Base-by-base conservation (phyloP, 2,329 filamentous ascomycete genomes). In the Akanthomyces lecanii region DNA sequence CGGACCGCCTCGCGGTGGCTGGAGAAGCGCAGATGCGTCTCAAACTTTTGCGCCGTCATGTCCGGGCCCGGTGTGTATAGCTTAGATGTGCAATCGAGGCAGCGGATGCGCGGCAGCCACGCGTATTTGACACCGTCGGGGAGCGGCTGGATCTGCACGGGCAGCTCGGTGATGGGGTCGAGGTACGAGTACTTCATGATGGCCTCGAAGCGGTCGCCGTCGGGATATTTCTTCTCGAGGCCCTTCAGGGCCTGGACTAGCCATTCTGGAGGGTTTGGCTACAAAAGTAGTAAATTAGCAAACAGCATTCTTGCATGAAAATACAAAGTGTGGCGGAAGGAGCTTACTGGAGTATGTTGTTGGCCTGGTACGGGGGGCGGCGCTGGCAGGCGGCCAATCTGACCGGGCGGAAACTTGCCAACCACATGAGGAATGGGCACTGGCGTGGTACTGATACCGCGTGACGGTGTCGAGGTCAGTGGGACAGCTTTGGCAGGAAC, bases 61-160 rank as follows among this genome's bases (percentile, higher is more conserved):
- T 89, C 91, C 0, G 93, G 92, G 0, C 92, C 91, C 0, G 93
- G 91, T 0, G 93, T 97, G 75, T 99, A 99, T 12, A 97, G 80
- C 75, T 97, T 98, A 36, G 91, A 92, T 0, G 92, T 91, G 73
- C 95, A 98, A 74, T 99, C 95, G 53, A 89, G 85, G 74, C 95
- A 99, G 64, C 91, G 85, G 66, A 99, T 97, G 57, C 95, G 84
- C 10, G 95, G 95, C 56, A 97, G 81, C 76, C 89, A 98, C 76
- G 90, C 90, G 69, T 89, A 91, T 70, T 89, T 90, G 65, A 91
- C 80, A 65, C 89, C 85, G 65, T 82, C 79, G 61, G 83, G 88
- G 10, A 83, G 77, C 18, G 81, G 79, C 51, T 83, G 79, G 44
- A 80, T 81, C 42, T 86, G 79, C 57, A 90, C 82, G 25, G 87